Conservation (phyloP, 345 rosid species). For the Eutrema japonicum region DNA sequence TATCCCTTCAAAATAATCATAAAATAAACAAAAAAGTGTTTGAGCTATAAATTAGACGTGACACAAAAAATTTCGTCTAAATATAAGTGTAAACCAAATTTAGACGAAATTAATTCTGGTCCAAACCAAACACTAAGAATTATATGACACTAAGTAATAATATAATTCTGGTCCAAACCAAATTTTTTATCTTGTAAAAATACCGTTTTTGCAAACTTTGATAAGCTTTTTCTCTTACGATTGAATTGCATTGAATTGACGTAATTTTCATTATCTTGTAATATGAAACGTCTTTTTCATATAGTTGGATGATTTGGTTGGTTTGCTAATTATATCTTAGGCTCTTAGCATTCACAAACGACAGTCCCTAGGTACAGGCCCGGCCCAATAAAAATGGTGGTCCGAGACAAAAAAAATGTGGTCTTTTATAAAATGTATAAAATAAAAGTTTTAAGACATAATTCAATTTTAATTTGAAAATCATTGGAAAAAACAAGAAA, state of each 20-base stretch:
- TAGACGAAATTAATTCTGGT: no score
- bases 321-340: background rate
- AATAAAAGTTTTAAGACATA: no score
- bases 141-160: no score
- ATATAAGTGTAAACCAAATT: background rate
- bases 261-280: background rate
- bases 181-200: background rate
- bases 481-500: no score
- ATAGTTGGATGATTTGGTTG: constrained; percentile 13
- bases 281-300: constrained; percentile 16
- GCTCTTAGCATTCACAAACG: background rate
- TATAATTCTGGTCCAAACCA: background rate
- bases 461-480: no score
- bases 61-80: no score
- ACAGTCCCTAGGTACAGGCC: background rate
- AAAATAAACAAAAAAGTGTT: background rate
- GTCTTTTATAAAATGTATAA: no score
- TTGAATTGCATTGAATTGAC: constrained; percentile 12
- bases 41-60: background rate
- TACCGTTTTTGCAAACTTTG: background rate
- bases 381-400: no score
- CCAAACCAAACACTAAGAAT: no score
- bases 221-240: background rate
- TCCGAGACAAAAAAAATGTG: no score
- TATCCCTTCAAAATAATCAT: no score